These are phyloP conservation scores for Trypanosoma cruzi DNA, from an alignment of 208 protist species.

Conservation along the genomic window DNA sequence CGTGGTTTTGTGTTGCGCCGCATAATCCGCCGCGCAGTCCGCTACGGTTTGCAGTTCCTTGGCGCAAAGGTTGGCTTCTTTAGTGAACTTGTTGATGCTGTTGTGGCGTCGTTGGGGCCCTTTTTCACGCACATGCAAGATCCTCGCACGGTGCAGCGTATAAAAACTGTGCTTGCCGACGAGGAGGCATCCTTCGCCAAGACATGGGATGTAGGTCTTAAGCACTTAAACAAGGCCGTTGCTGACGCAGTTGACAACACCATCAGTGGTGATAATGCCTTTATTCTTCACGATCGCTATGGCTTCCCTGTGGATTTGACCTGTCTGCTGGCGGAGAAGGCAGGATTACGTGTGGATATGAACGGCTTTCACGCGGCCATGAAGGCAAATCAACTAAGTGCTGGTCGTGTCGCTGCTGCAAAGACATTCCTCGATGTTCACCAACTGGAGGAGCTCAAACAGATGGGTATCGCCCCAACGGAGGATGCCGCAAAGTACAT, in stretches of 20 bases:
- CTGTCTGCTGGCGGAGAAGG: constrained; percentile 97
- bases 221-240: constrained; percentile 91
- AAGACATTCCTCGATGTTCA: constrained; percentile 89
- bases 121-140: constrained; percentile 95
- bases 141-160: constrained; percentile 74
- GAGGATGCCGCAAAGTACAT: constrained; percentile 96
- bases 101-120: constrained; percentile 89
- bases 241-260: constrained; percentile 66
- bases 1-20: constrained; percentile 98
- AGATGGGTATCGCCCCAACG: constrained; percentile 77
- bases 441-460: constrained; percentile 88
- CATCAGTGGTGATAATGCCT: constrained; percentile 91
- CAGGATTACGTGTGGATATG: constrained; percentile 83
- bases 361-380: constrained; percentile 86
- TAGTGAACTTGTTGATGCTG: constrained; percentile 88
- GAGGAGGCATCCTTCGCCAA: constrained; percentile 97
- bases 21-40: constrained; percentile 97
- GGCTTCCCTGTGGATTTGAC: constrained; percentile 99
- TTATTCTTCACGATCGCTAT: constrained; percentile 96
- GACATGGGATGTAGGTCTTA: constrained; percentile 95
- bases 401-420: constrained; percentile 60
- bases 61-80: constrained; percentile 95
- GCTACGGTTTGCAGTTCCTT: constrained; percentile 97
- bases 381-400: constrained; percentile 75
- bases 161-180: constrained; percentile 91